Evolutionary conservation across 2,329 filamentous ascomycete species (phyloP), one percentile per base, ranked within the genome.

Genomic region (Ceratocystis eucalypticola): DNA sequence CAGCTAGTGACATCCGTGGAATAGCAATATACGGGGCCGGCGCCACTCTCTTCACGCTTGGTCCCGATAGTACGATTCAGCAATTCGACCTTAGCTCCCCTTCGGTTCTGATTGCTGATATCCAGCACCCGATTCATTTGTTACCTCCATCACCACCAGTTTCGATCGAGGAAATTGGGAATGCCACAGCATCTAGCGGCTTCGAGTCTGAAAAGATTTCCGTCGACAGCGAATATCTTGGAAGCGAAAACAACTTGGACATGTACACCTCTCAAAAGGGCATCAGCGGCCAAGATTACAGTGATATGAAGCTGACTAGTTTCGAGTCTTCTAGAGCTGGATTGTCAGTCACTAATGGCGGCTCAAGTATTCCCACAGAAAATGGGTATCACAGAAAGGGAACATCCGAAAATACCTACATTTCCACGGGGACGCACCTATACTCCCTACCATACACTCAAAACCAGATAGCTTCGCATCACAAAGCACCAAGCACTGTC

Each of bases 31-130:
- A 94, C 74, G 94, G 93, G 1, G 88, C 92, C 0, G 91, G 88
- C 5, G 93, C 93, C n/a, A 89, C 84, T 5, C 81, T 99, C 28
- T 99, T 99, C 76, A 96, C 93, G n/a, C n/a, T n/a, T n/a, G n/a
- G n/a, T n/a, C n/a, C n/a, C n/a, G n/a, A n/a, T n/a, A n/a, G n/a
- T n/a, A n/a, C n/a, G n/a, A n/a, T n/a, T n/a, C n/a, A 97, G 75
- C 94, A 99, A 74, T 97, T 96, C 73, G 92, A 97, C 73, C 80
- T 97, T 55, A 96, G 95, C 71, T 89, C 89, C 7, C 85, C 87
- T 6, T 83, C 89, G 12, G 79, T 85, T 73, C 84, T 96, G 79
- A 89, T 96, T 33, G 87, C 88, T 69, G 92, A 91, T 73, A 88
- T 94, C 12, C 92, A 96, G 71, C 92, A 96, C 74, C 84, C 22